Evolutionary conservation across 257 asterid genomes (phyloP).

Genomic region (Gentiana dahurica): DNA sequence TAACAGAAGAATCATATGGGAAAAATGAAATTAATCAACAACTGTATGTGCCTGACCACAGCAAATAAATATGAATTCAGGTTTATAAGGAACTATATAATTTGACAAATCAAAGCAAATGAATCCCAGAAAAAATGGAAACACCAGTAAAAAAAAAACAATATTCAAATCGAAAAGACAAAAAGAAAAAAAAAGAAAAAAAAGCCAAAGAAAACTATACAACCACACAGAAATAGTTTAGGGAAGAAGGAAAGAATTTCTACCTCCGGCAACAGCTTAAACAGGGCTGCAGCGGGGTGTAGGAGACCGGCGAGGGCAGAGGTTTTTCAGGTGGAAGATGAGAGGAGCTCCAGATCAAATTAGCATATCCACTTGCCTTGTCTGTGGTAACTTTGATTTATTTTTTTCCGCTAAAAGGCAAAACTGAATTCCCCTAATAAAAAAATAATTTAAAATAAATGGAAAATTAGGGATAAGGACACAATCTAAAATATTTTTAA

Average conservation of each 20-base stretch:
- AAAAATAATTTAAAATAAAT: no score
- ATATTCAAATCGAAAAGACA: no score
- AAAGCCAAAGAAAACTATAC: not conserved
- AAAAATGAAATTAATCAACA: not conserved
- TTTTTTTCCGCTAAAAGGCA: no score
- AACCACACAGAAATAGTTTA: not conserved
- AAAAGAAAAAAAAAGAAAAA: not conserved
- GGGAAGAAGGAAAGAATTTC: not conserved
- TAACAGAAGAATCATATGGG: not conserved
- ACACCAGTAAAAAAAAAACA: not conserved
- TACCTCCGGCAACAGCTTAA: no score
- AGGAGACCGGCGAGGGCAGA: not conserved
- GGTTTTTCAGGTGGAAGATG: not conserved
- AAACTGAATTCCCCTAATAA: no score
- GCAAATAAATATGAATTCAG: not conserved
- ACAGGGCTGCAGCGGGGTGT: not conserved
- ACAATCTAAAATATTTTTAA: no score
- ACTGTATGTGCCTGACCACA: not conserved
- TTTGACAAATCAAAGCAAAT: not conserved
- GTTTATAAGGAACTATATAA: not conserved
- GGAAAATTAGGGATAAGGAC: no score
- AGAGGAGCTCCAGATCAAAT: conserved; percentile 6
- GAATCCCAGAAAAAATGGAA: not conserved
- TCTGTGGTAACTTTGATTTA: not conserved
- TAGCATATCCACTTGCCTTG: conserved; percentile 6